Percentiles rank a stretch among this genome's conserved stretches.
Evolutionary conservation across 2,329 filamentous ascomycete genomes (phyloP).

Genomic region (Truncatella angustata): DNA sequence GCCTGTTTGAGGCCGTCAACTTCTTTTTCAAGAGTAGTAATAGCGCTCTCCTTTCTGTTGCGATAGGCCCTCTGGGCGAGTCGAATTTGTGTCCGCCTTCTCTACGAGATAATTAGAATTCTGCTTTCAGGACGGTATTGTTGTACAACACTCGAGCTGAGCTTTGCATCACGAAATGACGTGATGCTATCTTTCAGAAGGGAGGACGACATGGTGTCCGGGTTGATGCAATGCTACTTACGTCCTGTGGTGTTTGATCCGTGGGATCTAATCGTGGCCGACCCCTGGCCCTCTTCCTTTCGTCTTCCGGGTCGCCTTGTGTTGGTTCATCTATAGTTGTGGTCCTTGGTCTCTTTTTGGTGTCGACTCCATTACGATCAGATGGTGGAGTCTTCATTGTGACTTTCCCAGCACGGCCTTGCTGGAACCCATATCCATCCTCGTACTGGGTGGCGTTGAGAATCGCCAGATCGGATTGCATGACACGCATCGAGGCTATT

Average conservation of each 20-base stretch:
- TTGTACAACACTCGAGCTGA: neutral
- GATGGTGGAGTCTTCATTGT: slow-evolving; percentile 16
- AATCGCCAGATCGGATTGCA: slow-evolving; percentile 38
- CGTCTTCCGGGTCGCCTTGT: slow-evolving; percentile 39
- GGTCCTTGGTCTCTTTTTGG: slow-evolving; percentile 30
- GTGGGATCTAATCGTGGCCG: slow-evolving; percentile 73
- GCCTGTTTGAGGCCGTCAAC: slow-evolving; percentile 67
- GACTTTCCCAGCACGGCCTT: slow-evolving; percentile 14
- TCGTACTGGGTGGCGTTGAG: slow-evolving; percentile 47
- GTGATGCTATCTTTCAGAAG: neutral
- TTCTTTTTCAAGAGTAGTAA: slow-evolving; percentile 67
- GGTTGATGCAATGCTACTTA: slow-evolving; percentile 44
- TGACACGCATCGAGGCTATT: slow-evolving; percentile 10
- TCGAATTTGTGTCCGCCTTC: slow-evolving; percentile 82
- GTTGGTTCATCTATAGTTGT: slow-evolving; percentile 22
- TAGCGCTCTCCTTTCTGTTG: slow-evolving; percentile 79
- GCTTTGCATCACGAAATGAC: neutral
- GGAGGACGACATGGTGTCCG: neutral
- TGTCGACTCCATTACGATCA: slow-evolving; percentile 11
- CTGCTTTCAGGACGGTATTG: no score
- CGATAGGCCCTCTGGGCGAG: slow-evolving; percentile 84
- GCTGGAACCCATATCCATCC: slow-evolving; percentile 26
- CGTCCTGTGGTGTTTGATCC: slow-evolving; percentile 76
- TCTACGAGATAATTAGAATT: slow-evolving; percentile 42
- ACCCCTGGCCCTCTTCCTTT: slow-evolving; percentile 64